These are phyloP conservation scores for Lactarius deliciosus DNA, from an alignment of 768 basidiomycete species.

Conservation along the genomic window DNA sequence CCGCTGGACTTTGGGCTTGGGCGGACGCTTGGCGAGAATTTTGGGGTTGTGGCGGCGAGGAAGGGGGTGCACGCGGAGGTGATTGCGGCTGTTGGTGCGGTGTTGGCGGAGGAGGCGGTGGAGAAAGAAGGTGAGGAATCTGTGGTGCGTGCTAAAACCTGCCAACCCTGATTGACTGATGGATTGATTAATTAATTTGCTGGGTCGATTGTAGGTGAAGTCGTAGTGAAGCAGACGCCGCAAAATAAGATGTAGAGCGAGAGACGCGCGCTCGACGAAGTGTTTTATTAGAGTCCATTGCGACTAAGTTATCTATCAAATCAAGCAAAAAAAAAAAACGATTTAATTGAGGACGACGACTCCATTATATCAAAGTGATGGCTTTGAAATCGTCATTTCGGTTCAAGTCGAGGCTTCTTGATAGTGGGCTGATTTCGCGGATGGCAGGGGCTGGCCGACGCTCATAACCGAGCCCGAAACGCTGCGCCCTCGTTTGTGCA, in stretches of 20 bases:
- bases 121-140: conserved; percentile 2
- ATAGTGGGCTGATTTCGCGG: too few relatives aligned
- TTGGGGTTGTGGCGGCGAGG: conserved; percentile 82
- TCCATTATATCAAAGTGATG: too few relatives aligned
- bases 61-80: conserved; percentile 67
- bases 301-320: too few relatives aligned
- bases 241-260: neutral
- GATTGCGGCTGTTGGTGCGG: conserved; percentile 70
- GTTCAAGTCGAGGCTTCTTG: too few relatives aligned
- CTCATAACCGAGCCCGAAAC: too few relatives aligned
- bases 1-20: conserved; percentile 86
- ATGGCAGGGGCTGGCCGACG: too few relatives aligned
- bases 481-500: too few relatives aligned
- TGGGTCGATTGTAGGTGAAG: neutral
- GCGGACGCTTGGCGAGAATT: conserved; percentile 80
- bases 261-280: neutral
- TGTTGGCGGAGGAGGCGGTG: conserved; percentile 32
- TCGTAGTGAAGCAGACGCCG: neutral
- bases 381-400: too few relatives aligned
- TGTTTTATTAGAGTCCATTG: too few relatives aligned
- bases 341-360: too few relatives aligned
- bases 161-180: neutral
- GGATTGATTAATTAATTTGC: neutral
- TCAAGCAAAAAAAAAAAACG: too few relatives aligned
- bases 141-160: neutral